Evolutionary conservation across 2,329 filamentous ascomycete species (phyloP), one percentile per base, ranked within the genome.

Genomic region (Penicillium griseofulvum): DNA sequence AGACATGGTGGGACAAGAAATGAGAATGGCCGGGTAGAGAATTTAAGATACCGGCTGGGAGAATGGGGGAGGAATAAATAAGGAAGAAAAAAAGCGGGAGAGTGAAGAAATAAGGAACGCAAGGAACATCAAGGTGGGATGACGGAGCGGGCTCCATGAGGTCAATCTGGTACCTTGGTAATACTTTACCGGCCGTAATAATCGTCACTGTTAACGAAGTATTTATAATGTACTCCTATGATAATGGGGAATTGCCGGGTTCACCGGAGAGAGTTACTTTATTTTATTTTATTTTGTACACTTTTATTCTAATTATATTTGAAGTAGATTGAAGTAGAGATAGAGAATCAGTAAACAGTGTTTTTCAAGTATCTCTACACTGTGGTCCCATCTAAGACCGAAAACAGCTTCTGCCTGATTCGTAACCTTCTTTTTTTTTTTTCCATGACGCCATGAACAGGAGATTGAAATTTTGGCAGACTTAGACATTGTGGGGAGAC

Each of bases 81-180:
- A 31, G 39, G 42, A 39, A 48, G 26, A 39, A 33, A 41, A 56
- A 52, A 50, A 38, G 48, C 33, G 38, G 49, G 14, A 46, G 22
- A 44, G 36, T 28, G 44, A 29, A 33, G 42, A 36, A 19, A 43
- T 29, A 49, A 37, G 29, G 22, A 34, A 34, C n/a, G 17, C 11
- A 48, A 48, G 43, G 43, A 45, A 39, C 46, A 49, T 14, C 22
- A 53, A 49, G 54, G 58, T 55, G 62, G 54, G 57, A 63, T 59
- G 56, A 63, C 47, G 55, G 51, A 45, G 58, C 53, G 53, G 53
- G 63, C 56, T 65, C 61, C 63, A 69, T 71, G 68, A 71, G 66
- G 68, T 71, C 68, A 71, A 67, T 65, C 51, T 26, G 43, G 29
- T 44, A 57, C 58, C 60, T 60, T 55, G 54, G 52, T 50, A 51